Evolutionary conservation across 306 rosid genomes (phyloP), one percentile per base, ranked within the genome.

Genomic region (Hylodesmum podocarpum): DNA sequence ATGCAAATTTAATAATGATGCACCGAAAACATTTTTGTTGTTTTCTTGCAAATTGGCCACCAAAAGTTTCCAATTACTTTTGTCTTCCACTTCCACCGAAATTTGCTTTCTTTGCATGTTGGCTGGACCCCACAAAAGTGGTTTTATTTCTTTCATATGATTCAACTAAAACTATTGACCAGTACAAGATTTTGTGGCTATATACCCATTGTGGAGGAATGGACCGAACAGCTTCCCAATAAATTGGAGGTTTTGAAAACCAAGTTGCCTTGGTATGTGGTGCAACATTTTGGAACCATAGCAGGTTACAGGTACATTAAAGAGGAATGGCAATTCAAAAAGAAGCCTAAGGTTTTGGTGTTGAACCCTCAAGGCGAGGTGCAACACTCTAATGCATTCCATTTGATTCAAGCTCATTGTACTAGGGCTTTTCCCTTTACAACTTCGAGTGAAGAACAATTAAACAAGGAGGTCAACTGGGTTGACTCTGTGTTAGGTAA

Each of bases 171-270:
- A 83, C 66, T 0, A 78, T 79, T 0, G 68, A 75, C 0, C 57
- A 76, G 6, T 83, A 86, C 25, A 86, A 81, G 70, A 90, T 92
- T 49, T 83, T 92, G 8, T 92, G 97, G 96, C n/a, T n/a, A n/a
- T n/a, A 29, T 90, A 24, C 96, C 92, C 0, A 54, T 88, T 7
- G 93, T 92, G 18, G 93, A 86, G 47, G 39, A 62, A 37, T 87
- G 95, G 93, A 77, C 19, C 0, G 88, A 87, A 1, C 88, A 85
- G 3, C 11, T 78, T 34, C 63, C 27, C 21, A 86, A 81, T 84
- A 88, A 79, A 86, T 92, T 84, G 14, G 91, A 90, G 9, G 3
- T 11, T 6, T 31, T 88, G 24, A 78, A 78, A n/a, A 29, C 66
- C 1, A 84, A 68, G 84, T 82, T 91, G 86, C 86, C 88, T 4